phyloP scores from a whole-genome alignment of 2,329 filamentous ascomycete genomes.

The Didymella arachidicola region DNA sequence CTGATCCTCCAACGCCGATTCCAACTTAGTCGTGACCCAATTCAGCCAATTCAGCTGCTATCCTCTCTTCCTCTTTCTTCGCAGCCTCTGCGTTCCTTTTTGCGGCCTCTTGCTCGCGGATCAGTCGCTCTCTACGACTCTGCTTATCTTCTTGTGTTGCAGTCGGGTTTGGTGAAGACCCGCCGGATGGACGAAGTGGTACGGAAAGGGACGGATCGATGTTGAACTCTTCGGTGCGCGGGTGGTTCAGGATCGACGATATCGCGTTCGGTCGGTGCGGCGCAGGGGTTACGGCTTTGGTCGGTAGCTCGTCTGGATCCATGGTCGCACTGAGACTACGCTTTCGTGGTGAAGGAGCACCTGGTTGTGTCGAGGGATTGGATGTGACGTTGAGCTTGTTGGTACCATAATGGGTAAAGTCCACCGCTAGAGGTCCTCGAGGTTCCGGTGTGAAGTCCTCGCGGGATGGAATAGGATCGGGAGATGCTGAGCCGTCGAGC shows the following conservation, averaged over 20 bases:
- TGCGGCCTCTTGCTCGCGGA: slow-evolving; percentile 44
- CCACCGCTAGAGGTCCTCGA: slow-evolving; percentile 46
- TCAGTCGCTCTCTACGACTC: slow-evolving; percentile 41
- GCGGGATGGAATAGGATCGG: slow-evolving; percentile 44
- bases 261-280: slow-evolving; percentile 47
- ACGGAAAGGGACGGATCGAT: slow-evolving; percentile 46
- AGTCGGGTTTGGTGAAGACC: slow-evolving; percentile 28
- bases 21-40: slow-evolving; percentile 40
- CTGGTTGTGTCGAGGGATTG: slow-evolving; percentile 26
- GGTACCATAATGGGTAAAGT: slow-evolving; percentile 47
- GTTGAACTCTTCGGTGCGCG: slow-evolving; percentile 36
- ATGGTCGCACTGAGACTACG: slow-evolving; percentile 47
- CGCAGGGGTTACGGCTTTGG: slow-evolving; percentile 29
- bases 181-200: slow-evolving; percentile 29
- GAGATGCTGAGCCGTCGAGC: slow-evolving; percentile 47
- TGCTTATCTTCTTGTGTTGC: slow-evolving; percentile 41
- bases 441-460: slow-evolving; percentile 40
- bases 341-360: slow-evolving; percentile 44
- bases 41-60: slow-evolving; percentile 43
- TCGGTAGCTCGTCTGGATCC: slow-evolving; percentile 37
- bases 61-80: slow-evolving; percentile 39
- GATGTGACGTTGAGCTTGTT: slow-evolving; percentile 27
- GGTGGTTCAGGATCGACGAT: slow-evolving; percentile 46
- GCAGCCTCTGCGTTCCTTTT: slow-evolving; percentile 42
- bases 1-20: slow-evolving; percentile 8